A percentile compares a stretch with the other conserved stretches of the same genome.
These are phyloP conservation scores for Fusarium fujikuroi DNA, from an alignment of 2,329 filamentous ascomycete species.

Conservation along the genomic window DNA sequence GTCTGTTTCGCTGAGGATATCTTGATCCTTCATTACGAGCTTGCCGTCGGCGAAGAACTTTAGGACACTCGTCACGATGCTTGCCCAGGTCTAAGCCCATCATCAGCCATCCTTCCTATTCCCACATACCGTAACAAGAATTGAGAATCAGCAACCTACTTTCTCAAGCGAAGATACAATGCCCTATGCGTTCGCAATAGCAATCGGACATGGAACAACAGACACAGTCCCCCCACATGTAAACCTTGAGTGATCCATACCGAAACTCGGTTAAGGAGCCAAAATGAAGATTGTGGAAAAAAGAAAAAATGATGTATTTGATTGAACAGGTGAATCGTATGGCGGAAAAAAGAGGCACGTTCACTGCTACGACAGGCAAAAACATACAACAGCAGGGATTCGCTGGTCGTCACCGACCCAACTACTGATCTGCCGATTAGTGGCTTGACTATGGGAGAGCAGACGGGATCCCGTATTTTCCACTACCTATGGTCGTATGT, in stretches of 20 bases:
- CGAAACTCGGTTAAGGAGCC: background rate
- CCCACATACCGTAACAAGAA: background rate
- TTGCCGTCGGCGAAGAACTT: background rate
- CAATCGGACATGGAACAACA: background rate
- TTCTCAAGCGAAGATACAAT: too few relatives aligned
- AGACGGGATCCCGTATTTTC: background rate
- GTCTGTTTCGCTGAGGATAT: background rate
- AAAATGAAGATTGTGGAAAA: background rate
- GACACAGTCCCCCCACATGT: too few relatives aligned
- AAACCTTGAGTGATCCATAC: background rate
- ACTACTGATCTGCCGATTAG: background rate
- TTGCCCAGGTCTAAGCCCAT: background rate
- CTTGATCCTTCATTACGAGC: background rate
- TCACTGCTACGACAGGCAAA: rapidly evolving
- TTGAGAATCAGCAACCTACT: too few relatives aligned
- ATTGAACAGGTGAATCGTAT: too few relatives aligned
- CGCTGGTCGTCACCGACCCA: background rate
- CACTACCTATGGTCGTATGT: background rate
- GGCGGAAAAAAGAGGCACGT: background rate
- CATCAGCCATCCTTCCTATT: background rate
- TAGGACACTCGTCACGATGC: background rate
- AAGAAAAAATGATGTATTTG: background rate
- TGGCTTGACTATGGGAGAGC: background rate
- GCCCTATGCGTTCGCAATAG: too few relatives aligned
- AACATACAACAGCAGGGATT: background rate